These are phyloP conservation scores for Euphorbia schlechtendalii DNA, from an alignment of 441 rosid genomes.

Conservation along the genomic window DNA sequence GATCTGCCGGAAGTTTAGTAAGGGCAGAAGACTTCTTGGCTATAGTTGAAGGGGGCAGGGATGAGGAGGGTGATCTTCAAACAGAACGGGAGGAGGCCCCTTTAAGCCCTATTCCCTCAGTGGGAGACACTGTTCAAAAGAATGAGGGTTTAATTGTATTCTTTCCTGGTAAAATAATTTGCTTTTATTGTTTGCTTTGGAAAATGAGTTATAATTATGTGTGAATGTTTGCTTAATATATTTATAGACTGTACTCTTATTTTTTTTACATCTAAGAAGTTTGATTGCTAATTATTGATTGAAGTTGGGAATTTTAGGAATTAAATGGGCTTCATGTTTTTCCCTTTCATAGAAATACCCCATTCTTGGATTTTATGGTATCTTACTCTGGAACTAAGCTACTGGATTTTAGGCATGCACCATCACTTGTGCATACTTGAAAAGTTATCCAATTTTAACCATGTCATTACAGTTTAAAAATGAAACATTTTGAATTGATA, in stretches of 20 bases:
- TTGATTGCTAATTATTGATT: neutral
- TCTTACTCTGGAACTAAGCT: slow-evolving; percentile 2
- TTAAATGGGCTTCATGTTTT: neutral
- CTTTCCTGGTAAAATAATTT: slow-evolving; percentile 68
- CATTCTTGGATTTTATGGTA: neutral
- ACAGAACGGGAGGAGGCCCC: slow-evolving; percentile 42
- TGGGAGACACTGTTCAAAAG: slow-evolving; percentile 54
- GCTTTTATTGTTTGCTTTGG: neutral
- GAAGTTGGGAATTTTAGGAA: neutral
- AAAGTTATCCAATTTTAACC: neutral
- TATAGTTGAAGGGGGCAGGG: slow-evolving; percentile 59
- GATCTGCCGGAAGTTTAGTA: slow-evolving; percentile 82
- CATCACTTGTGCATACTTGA: neutral
- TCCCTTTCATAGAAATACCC: neutral
- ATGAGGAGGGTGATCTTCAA: slow-evolving; percentile 90
- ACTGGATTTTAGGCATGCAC: slow-evolving; percentile 1
- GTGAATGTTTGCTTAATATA: neutral
- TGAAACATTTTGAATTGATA: neutral
- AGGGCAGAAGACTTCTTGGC: slow-evolving; percentile 82
- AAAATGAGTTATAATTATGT: neutral
- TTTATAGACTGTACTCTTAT: neutral
- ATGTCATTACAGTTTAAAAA: neutral
- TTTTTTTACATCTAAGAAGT: neutral
- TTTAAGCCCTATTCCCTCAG: slow-evolving; percentile 36
- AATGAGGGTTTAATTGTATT: slow-evolving; percentile 77